Evolutionary conservation across 352 stramenopile genomes (phyloP), one percentile per base, ranked within the genome.

Genomic region (Phytopythium mirpurense): DNA sequence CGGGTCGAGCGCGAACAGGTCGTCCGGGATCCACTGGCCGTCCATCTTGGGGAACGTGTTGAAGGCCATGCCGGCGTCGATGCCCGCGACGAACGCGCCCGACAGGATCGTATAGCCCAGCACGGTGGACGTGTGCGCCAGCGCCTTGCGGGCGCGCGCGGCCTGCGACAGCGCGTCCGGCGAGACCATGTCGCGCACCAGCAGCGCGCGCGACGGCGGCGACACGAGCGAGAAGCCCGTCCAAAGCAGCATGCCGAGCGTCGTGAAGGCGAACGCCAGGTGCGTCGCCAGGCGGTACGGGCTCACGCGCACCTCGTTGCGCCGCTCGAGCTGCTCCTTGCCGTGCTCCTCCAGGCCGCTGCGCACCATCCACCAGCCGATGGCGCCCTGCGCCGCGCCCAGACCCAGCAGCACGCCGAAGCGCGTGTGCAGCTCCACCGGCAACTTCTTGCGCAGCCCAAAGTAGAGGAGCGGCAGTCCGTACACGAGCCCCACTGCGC

Each of bases 291-390:
- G 82, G 42, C 97, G 81, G 72, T 99, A 98, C 5, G 97, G 97
- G 54, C 84, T 98, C 21, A 99, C 97, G 58, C 97, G 91, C 62
- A 99, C 98, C 79, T 99, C 94, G 36, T 96, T 93, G 42, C 74
- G 68, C 57, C 95, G 88, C 35, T 73, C 36, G 15, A 92, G 57
- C 51, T 90, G 78, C 54, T 88, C 69, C 34, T 86, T 65, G 51
- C 77, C 81, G 70, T 98, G 90, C 26, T 99, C 86, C 54, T 98
- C 94, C 4, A 99, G 72, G 16, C 97, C 97, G 60, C 88, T 98
- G 72, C 97, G 97, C 45, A 99, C 97, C 97, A 99, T 99, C 97
- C 97, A 99, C 97, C 97, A 99, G 47, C 97, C 97, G 21, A 99
- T 91, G 29, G 38, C 78, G 51, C 78, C 82, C 31, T 90, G 85